phyloP scores from a whole-genome alignment of 2,329 filamentous ascomycete species.

The Neonectria sp. region DNA sequence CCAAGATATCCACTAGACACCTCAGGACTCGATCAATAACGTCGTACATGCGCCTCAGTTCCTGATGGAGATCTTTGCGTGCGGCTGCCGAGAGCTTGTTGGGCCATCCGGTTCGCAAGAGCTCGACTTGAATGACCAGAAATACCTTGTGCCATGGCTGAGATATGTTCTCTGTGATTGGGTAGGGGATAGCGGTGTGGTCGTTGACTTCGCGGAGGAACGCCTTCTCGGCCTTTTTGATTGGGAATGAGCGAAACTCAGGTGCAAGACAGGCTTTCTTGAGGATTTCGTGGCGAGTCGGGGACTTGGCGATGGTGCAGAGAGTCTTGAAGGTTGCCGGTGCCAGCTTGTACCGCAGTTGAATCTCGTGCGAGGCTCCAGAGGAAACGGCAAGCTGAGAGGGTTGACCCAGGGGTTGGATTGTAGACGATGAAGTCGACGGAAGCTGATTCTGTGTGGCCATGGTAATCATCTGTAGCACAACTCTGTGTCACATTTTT shows the following conservation, averaged over 20 bases:
- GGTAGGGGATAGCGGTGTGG: slow-evolving; percentile 56
- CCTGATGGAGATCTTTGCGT: slow-evolving; percentile 52
- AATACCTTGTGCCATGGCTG: slow-evolving; percentile 81
- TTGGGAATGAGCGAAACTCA: slow-evolving; percentile 56
- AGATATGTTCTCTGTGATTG: slow-evolving; percentile 60
- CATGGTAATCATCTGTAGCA: slow-evolving; percentile 10
- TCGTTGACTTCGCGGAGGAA: slow-evolving; percentile 59
- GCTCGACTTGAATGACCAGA: slow-evolving; percentile 80
- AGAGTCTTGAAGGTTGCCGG: slow-evolving; percentile 51
- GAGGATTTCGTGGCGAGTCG: slow-evolving; percentile 53
- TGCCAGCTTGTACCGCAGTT: slow-evolving; percentile 54
- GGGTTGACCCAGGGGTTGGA: neutral
- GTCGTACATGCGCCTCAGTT: slow-evolving; percentile 51
- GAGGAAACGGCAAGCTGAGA: slow-evolving; percentile 3
- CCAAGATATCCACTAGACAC: slow-evolving; percentile 57
- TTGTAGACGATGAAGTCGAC: neutral
- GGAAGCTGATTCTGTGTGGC: slow-evolving; percentile 1
- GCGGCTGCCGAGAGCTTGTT: slow-evolving; percentile 57
- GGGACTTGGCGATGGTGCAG: slow-evolving; percentile 43
- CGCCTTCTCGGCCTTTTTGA: slow-evolving; percentile 52
- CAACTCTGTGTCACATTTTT: neutral
- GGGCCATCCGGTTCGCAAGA: slow-evolving; percentile 75
- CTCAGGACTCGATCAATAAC: slow-evolving; percentile 54
- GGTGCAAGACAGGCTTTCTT: slow-evolving; percentile 56
- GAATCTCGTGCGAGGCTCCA: slow-evolving; percentile 47